These are phyloP conservation scores for Miscanthus lutarioriparius DNA, from an alignment of 176 grass and related monocot species.

Conservation along the genomic window DNA sequence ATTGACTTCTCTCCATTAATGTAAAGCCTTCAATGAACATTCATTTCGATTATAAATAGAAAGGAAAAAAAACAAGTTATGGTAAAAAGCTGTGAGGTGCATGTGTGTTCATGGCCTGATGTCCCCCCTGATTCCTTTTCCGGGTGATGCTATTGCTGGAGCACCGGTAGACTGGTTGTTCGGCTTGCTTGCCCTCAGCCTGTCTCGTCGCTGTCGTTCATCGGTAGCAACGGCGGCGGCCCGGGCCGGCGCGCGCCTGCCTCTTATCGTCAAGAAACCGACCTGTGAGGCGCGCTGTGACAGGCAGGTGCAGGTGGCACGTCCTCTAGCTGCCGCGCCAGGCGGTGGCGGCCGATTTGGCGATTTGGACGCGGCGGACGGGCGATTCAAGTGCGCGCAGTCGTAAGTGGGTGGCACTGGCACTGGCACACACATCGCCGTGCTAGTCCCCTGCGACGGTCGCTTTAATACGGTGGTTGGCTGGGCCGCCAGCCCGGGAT, in stretches of 20 bases:
- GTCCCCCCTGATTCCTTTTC: not conserved
- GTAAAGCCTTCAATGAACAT: conserved; percentile 73
- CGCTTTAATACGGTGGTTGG: conserved; percentile 36
- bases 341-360: not conserved
- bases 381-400: conserved; percentile 22
- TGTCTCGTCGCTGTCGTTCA: not conserved
- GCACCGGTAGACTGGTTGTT: not conserved
- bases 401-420: conserved; percentile 16
- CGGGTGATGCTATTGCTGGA: conserved; percentile 6
- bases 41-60: conserved; percentile 61
- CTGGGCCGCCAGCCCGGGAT: not conserved
- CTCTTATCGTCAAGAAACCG: not conserved
- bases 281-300: not conserved
- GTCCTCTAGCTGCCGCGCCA: not conserved
- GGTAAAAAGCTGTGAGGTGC: conserved; percentile 39
- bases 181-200: not conserved
- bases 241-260: not conserved
- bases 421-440: conserved; percentile 19
- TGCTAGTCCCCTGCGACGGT: not conserved
- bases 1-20: conserved; percentile 94
- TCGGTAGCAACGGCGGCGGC: not conserved
- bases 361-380: conserved; percentile 5
- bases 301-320: not conserved
- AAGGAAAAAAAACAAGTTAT: conserved; percentile 23
- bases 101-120: conserved; percentile 2